Percentiles rank a stretch among this genome's conserved stretches.
Evolutionary conservation across 1,139 yeast genomes (phyloP).

Genomic region (Pneumocystis carinii): DNA sequence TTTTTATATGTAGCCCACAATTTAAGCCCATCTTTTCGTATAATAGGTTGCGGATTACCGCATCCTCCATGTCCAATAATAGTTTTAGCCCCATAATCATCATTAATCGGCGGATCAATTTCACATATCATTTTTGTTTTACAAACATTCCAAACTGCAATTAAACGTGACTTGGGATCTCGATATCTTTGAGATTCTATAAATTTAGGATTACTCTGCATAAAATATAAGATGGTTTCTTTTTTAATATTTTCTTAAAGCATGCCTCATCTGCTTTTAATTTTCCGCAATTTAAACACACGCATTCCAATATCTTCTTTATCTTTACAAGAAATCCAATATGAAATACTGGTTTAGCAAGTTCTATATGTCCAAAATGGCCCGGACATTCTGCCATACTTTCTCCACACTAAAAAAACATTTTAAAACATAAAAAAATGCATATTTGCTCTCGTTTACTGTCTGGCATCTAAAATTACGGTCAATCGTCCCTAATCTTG

Average conservation of each 20-base stretch:
- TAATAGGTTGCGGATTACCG: slow-evolving; percentile 92
- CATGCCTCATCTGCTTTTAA: slow-evolving; percentile 63
- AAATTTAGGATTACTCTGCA: slow-evolving; percentile 47
- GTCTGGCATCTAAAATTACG: slow-evolving; percentile 96
- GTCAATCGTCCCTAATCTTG: slow-evolving; percentile 92
- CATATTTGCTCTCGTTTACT: slow-evolving; percentile 17
- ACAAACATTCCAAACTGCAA: slow-evolving; percentile 89
- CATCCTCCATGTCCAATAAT: slow-evolving; percentile 79
- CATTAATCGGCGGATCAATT: slow-evolving; percentile 56
- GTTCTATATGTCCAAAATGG: slow-evolving; percentile 95
- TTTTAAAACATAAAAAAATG: background rate
- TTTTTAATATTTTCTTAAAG: background rate
- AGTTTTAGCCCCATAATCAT: slow-evolving; percentile 17
- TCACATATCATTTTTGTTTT: slow-evolving; percentile 92
- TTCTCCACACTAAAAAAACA: slow-evolving; percentile 54
- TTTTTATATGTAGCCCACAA: slow-evolving; percentile 97
- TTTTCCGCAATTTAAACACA: slow-evolving; percentile 98
- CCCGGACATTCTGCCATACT: slow-evolving; percentile 99
- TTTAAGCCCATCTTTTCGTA: slow-evolving; percentile 89
- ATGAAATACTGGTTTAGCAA: slow-evolving; percentile 96
- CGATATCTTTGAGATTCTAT: slow-evolving; percentile 78
- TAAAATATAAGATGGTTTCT: background rate
- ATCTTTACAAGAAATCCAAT: slow-evolving; percentile 57
- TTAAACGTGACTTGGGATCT: slow-evolving; percentile 90
- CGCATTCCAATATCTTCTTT: slow-evolving; percentile 88